Evolutionary conservation across 805 yeast species (phyloP).

Genomic region (Starmera caribaea): DNA sequence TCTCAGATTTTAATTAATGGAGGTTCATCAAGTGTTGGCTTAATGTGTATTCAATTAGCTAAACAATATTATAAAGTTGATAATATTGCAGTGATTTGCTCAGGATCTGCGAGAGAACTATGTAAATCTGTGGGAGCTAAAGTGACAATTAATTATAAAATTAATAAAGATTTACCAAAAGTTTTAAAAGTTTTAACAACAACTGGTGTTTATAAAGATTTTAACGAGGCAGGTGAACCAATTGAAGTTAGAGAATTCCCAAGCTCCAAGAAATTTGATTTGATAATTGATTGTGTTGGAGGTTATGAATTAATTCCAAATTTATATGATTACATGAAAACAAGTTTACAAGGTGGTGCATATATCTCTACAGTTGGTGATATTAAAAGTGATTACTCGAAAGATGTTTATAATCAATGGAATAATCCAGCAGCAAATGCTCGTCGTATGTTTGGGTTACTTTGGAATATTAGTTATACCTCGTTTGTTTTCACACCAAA

Average conservation of each 20-base stretch:
- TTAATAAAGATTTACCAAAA: constrained; percentile 14
- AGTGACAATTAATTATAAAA: constrained; percentile 38
- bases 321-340: constrained; percentile 32
- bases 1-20: constrained; percentile 60
- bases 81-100: constrained; percentile 46
- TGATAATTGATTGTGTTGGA: constrained; percentile 66
- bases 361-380: constrained; percentile 63
- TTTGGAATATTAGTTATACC: constrained; percentile 28
- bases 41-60: constrained; percentile 48
- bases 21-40: constrained; percentile 70
- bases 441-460: constrained; percentile 24
- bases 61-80: constrained; percentile 39
- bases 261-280: constrained; percentile 35
- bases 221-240: constrained; percentile 16
- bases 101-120: constrained; percentile 38
- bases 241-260: constrained; percentile 12
- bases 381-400: constrained; percentile 28
- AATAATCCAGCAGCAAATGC: constrained; percentile 25
- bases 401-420: constrained; percentile 26
- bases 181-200: constrained; percentile 10
- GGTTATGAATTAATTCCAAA: constrained; percentile 39
- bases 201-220: constrained; percentile 25
- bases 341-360: constrained; percentile 33
- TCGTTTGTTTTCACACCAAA: constrained; percentile 26
- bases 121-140: constrained; percentile 44